Evolutionary conservation across 495 filamentous ascomycete species (phyloP), one percentile per base, ranked within the genome.

Genomic region (Daldinia childiae): DNA sequence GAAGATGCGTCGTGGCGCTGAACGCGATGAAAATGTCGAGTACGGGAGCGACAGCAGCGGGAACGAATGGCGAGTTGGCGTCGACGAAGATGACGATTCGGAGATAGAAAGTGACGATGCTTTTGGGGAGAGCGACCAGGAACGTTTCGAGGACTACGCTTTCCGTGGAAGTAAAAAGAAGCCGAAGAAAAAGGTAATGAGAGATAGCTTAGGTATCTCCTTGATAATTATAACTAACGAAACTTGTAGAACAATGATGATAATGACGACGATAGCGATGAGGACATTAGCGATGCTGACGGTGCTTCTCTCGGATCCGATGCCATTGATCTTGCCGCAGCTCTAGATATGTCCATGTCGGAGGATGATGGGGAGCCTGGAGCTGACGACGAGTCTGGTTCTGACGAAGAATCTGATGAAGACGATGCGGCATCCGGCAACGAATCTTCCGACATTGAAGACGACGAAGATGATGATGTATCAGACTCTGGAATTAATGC

Each of bases 101-200:
- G 93, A 96, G 66, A 82, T 98, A 55, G 93, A 98, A 77, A 93
- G 90, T 69, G 95, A 98, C 65, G 95, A 97, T 76, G 95, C 95
- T 34, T 91, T 98, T 84, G 95, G 94, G 8, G 90, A 90, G 64
- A 94, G 92, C 70, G 93, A 97, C 73, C 89, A 94, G 78, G 93
- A 97, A 74, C 82, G 83, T 68, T 95, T 95, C 72, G 90, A 91
- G 43, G 89, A 87, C 7, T 95, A 87, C 78, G 82, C 86, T 3
- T 97, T 97, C 73, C 82, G 88, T 2, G 91, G 90, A 45, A 92
- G 87, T 70, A 85, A 80, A 51, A 90, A 81, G 63, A 81, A 79
- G 66, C 64, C 63, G 14, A 77, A 77, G 58, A 79, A 86, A n/a
- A 85, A 82, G 8, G 85, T 86, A 38, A 80, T 77, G 6, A 21